phyloP scores from a whole-genome alignment of 2,329 filamentous ascomycete genomes.

The Neonectria faginata region DNA sequence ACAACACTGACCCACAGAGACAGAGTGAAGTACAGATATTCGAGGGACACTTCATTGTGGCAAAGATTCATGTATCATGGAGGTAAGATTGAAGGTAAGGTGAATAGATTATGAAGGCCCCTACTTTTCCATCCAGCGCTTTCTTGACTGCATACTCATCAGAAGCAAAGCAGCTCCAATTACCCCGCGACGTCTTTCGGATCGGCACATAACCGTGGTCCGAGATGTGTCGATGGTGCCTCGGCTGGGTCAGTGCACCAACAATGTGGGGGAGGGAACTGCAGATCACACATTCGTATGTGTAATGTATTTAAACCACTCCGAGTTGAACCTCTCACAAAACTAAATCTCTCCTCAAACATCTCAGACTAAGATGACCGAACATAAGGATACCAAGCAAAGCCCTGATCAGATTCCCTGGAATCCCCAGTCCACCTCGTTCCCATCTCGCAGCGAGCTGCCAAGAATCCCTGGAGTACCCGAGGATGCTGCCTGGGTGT shows the following conservation, averaged over 20 bases:
- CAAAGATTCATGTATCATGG: too few species aligned
- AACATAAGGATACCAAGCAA: background rate
- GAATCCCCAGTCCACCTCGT: background rate
- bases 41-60: too few species aligned
- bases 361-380: background rate
- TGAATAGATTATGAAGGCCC: too few species aligned
- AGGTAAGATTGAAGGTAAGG: too few species aligned
- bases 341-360: background rate
- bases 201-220: slow-evolving; percentile 1
- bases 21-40: background rate
- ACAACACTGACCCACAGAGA: background rate
- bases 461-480: background rate
- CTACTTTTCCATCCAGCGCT: too few species aligned
- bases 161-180: background rate
- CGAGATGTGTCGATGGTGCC: background rate
- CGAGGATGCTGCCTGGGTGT: slow-evolving; percentile 15
- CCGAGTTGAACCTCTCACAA: background rate
- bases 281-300: background rate
- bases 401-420: background rate
- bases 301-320: background rate
- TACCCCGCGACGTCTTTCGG: background rate
- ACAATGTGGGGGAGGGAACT: background rate
- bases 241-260: background rate
- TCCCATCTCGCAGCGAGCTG: background rate
- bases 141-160: too few species aligned